These are phyloP conservation scores for Chaetomium fimeti DNA, from an alignment of 495 filamentous ascomycete genomes.

Conservation along the genomic window DNA sequence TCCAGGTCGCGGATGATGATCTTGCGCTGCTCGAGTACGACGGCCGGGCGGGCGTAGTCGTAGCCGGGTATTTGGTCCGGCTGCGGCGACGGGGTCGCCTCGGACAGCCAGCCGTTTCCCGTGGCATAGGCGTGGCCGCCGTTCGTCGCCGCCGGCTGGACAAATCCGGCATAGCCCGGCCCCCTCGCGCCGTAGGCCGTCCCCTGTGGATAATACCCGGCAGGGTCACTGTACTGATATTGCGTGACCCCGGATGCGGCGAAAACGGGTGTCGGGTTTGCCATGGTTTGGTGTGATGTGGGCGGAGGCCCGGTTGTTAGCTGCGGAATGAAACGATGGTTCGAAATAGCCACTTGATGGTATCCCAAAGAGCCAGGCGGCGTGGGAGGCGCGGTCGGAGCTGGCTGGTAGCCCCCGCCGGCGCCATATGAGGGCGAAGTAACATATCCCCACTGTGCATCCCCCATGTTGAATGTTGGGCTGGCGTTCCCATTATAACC, in stretches of 20 bases:
- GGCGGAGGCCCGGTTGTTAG: not conserved
- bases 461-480: not conserved
- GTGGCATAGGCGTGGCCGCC: not conserved
- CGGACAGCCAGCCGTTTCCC: not conserved
- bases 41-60: not conserved
- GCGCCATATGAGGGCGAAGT: not conserved
- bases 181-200: not conserved
- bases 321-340: not conserved
- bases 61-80: not conserved
- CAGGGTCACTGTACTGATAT: not conserved
- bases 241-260: not conserved
- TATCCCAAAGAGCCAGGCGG: not conserved
- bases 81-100: not conserved
- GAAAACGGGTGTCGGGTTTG: not conserved
- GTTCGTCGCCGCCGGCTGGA: not conserved
- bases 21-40: slow-evolving; percentile 18
- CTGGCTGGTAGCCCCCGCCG: slow-evolving; percentile 2
- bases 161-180: not conserved
- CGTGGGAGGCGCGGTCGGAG: not conserved
- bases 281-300: not conserved
- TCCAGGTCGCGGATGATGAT: slow-evolving; percentile 20
- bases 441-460: slow-evolving; percentile 2
- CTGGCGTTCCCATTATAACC: not conserved
- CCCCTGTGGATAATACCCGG: not conserved
- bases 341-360: not conserved